Percentiles rank a stretch among this genome's conserved stretches.
Evolutionary conservation across 2,329 filamentous ascomycete species (phyloP).

Genomic region (Aspergillus viridinutans): DNA sequence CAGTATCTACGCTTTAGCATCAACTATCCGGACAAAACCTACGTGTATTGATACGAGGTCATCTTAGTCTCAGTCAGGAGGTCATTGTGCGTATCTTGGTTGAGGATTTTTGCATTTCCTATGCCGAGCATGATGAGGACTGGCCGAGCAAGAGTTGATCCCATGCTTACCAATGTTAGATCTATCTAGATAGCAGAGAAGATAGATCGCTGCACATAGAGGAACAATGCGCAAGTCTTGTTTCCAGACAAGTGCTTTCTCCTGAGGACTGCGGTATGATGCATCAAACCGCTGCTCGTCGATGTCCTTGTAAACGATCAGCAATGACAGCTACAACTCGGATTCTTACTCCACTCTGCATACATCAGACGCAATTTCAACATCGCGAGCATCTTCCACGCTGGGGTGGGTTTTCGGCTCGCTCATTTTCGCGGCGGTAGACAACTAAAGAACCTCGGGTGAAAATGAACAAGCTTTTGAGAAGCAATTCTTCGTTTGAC

Average conservation of each 20-base stretch:
- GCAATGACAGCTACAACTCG: background rate
- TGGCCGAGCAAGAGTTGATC: background rate
- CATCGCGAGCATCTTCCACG: conserved; percentile 13
- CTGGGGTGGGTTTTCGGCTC: conserved; percentile 12
- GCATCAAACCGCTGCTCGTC: conserved; percentile 4
- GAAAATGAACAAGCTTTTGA: background rate
- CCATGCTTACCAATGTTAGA: conserved; percentile 57
- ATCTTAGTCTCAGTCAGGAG: conserved; percentile 60
- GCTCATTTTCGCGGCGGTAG: conserved; percentile 11
- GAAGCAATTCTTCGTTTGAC: background rate
- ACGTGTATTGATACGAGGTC: conserved; percentile 59
- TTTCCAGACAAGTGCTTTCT: conserved; percentile 47
- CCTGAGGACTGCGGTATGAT: conserved; percentile 13
- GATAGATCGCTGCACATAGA: conserved; percentile 60
- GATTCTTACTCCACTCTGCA: background rate
- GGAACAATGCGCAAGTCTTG: conserved; percentile 63
- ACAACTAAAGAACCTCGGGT: background rate
- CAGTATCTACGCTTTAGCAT: background rate
- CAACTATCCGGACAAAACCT: conserved; percentile 8
- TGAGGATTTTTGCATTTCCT: conserved; percentile 62
- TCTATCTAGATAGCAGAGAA: conserved; percentile 64
- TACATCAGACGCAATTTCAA: conserved; percentile 9
- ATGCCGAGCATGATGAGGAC: conserved; percentile 6
- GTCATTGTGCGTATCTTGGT: conserved; percentile 56
- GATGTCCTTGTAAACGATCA: conserved; percentile 2